Evolutionary conservation across 2,329 filamentous ascomycete genomes (phyloP).

Genomic region (Colletotrichum higginsianum): DNA sequence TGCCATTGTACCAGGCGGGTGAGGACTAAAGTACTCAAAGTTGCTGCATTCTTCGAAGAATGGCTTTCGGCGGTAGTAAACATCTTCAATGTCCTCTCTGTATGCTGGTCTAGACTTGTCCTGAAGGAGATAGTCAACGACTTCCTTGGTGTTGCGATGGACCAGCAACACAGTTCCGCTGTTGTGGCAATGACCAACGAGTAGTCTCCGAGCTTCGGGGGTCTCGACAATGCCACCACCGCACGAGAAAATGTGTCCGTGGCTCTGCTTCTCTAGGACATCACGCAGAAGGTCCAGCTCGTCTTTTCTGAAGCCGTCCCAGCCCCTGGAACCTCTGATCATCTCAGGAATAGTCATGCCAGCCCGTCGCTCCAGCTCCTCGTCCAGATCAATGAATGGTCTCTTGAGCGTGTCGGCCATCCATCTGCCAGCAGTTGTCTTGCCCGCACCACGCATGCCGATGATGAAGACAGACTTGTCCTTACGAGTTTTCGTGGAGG

Average conservation of each 20-base stretch:
- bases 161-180: constrained; percentile 91
- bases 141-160: constrained; percentile 87
- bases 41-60: constrained; percentile 97
- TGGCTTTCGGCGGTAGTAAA: constrained; percentile 89
- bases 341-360: constrained; percentile 89
- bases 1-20: constrained; percentile 50
- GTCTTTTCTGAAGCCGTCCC: constrained; percentile 88
- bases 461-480: constrained; percentile 90
- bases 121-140: constrained; percentile 88
- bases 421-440: constrained; percentile 94
- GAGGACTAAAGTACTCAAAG: constrained; percentile 90
- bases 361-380: constrained; percentile 82
- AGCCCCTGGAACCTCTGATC: constrained; percentile 79
- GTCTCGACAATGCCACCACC: constrained; percentile 95
- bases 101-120: constrained; percentile 95
- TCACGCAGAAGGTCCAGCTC: constrained; percentile 83
- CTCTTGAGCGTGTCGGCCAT: constrained; percentile 82
- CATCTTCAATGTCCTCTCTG: constrained; percentile 90
- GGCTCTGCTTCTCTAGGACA: constrained; percentile 81
- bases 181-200: constrained; percentile 79
- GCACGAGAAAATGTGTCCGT: constrained; percentile 89
- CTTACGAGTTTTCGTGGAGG: constrained; percentile 42
- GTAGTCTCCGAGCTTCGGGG: constrained; percentile 81
- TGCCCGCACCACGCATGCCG: constrained; percentile 97
- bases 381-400: constrained; percentile 88